Evolutionary conservation across 805 yeast genomes (phyloP), one percentile per base, ranked within the genome.

Genomic region (Candida xiaguanensis): DNA sequence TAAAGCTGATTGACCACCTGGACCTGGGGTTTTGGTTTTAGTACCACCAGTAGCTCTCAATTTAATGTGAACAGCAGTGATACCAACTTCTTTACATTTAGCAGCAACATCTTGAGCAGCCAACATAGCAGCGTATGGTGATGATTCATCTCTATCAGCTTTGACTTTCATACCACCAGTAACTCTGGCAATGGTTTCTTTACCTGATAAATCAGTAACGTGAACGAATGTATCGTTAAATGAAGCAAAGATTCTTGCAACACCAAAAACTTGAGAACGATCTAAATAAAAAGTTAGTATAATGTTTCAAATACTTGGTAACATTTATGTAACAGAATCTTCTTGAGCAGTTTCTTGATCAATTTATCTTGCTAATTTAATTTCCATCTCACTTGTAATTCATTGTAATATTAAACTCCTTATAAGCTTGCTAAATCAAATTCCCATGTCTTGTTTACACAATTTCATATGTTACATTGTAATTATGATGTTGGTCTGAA

Each of bases 121-220:
- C 81, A 93, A 85, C 99, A 93, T 93, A 68, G 97, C 99, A 70
- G 99, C 99, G 85, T 93, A 93, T 74, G 99, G 99, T 58, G 99
- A 87, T 51, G 98, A 91, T 83, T 93, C 99, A 74, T 95, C 99
- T 81, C 98, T 88, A 81, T 93, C 99, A 65, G 99, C 99, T 84
- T 93, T 93, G 75, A 93, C 99, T 83, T 93, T 93, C 99, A 93
- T 93, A 78, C 99, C 99, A 82, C 99, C 99, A 68, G 99, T 93
- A 63, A 93, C 96, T 80, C 98, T 89, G 80, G 96, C 83, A 69
- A 93, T 91, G 78, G 99, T 93, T 80, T 95, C 99, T 77, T 91
- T 93, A 77, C 99, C 99, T 64, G 98, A 87, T 62, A 90, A 79
- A 81, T 93, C 99, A 64, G 99, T 93, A 63, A 93, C 93, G 75